phyloP scores from a whole-genome alignment of 2,329 filamentous ascomycete species.

The Fusarium veterinarium region DNA sequence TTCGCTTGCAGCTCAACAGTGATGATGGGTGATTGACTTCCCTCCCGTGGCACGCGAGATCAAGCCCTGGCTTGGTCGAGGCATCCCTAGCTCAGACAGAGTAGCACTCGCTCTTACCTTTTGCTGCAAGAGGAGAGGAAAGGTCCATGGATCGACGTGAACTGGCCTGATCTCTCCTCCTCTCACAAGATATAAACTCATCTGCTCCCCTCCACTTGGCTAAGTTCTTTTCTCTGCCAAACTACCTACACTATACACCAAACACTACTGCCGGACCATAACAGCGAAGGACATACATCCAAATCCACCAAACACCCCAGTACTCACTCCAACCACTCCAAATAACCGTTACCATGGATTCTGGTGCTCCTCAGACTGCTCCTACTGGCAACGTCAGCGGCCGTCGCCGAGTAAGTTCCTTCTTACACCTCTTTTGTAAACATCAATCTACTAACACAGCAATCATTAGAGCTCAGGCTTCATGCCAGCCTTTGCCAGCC shows the following conservation, averaged over 20 bases:
- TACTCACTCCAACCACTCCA: not conserved
- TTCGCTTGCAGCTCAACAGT: slow-evolving; percentile 7
- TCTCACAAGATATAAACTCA: slow-evolving; percentile 27
- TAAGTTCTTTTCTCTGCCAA: not conserved
- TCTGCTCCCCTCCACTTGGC: not conserved
- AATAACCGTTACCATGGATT: slow-evolving; percentile 43
- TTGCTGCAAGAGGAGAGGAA: slow-evolving; percentile 1
- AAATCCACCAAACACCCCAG: not conserved
- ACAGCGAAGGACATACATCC: not conserved
- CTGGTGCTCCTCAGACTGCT: slow-evolving; percentile 43
- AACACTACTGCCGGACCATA: not conserved
- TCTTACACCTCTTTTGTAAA: not conserved
- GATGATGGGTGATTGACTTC: slow-evolving; percentile 35
- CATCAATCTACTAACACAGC: not conserved
- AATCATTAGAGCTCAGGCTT: slow-evolving; percentile 57
- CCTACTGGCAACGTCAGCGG: slow-evolving; percentile 30
- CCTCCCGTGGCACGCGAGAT: slow-evolving; percentile 29
- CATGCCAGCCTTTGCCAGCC: slow-evolving; percentile 61
- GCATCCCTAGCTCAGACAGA: slow-evolving; percentile 12
- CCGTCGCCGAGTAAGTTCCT: slow-evolving; percentile 47
- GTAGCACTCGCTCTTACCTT: slow-evolving; percentile 13
- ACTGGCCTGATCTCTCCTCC: slow-evolving; percentile 19
- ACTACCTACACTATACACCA: not conserved
- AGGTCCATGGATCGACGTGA: slow-evolving; percentile 22
- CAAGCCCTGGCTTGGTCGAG: slow-evolving; percentile 24